Base-by-base conservation (phyloP, 345 rosid species). In the Garcia nutans region DNA sequence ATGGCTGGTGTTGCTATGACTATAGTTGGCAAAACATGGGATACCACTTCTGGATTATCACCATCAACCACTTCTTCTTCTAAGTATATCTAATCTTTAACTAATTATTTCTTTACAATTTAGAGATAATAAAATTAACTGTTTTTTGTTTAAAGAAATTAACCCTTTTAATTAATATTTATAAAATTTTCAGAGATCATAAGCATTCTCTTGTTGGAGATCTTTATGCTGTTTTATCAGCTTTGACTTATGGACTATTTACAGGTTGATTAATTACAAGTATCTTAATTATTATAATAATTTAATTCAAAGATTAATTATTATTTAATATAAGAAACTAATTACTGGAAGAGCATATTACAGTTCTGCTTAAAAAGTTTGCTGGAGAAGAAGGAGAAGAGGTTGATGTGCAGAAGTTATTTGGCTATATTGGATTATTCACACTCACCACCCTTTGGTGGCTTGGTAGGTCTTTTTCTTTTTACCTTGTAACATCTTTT, bases 1-100 rank as follows among this genome's bases (percentile, higher is more conserved):
- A 77, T 87, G 80, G 78, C 77, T 37, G 90, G 90, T 44, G 89
- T 86, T 24, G 89, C 82, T 17, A 81, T 86, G 86, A 84, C 89
- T 1, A 74, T 87, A 5, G 50, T 84, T 8, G 85, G 91, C 23
- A 86, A 79, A 54, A 82, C 86, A 28, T 82, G 83, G 84, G 67
- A 73, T 70, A 65, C 79, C 22, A 76, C 76, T 28, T 28, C 31
- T 58, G 80, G 77, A 70, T 37, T 37, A 37, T 28, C 80, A 22
- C 75, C 69, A 65, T 68, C 81, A 52, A 62, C 49, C 67, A 33
- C 68, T 49, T 37, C 41, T 37, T 37, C 6, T 37, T 60, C 76
- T 26, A 73, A 10, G 82, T 80, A 84, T 26, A 77, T 65, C n/a
- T n/a, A n/a, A n/a, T n/a, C 41, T 19, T 9, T 44, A 47, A 47